These are phyloP conservation scores for Nicotiana benthamiana DNA, from an alignment of 257 asterid genomes.

Conservation along the genomic window DNA sequence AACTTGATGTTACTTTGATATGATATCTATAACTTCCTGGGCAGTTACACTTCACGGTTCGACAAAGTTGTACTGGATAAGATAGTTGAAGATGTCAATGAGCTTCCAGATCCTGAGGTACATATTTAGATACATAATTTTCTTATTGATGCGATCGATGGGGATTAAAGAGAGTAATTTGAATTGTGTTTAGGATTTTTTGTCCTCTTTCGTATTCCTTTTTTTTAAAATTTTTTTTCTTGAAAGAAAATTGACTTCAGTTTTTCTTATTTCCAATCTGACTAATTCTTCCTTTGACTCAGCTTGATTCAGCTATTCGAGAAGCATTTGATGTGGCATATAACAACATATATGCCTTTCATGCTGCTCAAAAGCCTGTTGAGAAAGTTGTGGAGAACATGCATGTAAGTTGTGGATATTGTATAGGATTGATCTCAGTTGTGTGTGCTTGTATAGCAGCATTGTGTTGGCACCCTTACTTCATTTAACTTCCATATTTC, in stretches of 20 bases:
- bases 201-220: neutral
- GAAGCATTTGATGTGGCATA: slow-evolving; percentile 98
- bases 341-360: slow-evolving; percentile 78
- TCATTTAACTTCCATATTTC: slow-evolving; percentile 4
- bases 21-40: neutral
- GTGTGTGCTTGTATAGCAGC: neutral
- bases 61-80: slow-evolving; percentile 75
- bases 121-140: neutral
- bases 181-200: neutral
- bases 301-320: slow-evolving; percentile 77
- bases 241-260: neutral
- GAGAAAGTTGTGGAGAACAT: slow-evolving; percentile 80
- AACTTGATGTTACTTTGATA: neutral
- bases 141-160: neutral
- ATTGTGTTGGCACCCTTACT: neutral
- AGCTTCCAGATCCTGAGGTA: slow-evolving; percentile 90
- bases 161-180: neutral
- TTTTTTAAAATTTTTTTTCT: neutral
- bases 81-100: slow-evolving; percentile 61
- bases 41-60: slow-evolving; percentile 69
- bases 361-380: slow-evolving; percentile 79
- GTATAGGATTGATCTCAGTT: neutral
- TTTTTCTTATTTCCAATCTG: neutral
- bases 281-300: slow-evolving; percentile 11
- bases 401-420: slow-evolving; percentile 43